phyloP scores from a whole-genome alignment of 306 rosid species.

The Corylus heterophylla region DNA sequence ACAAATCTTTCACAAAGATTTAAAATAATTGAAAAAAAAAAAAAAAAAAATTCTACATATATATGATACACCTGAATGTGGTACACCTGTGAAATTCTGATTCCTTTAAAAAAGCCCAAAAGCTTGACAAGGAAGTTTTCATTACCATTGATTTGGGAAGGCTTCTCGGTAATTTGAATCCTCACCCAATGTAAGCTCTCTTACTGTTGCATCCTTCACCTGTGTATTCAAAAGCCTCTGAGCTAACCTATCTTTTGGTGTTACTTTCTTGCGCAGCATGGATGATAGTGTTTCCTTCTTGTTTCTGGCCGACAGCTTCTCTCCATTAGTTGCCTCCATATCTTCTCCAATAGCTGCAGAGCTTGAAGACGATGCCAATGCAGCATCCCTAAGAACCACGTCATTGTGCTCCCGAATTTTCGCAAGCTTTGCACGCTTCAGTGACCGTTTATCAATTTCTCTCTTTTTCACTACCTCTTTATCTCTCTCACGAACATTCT shows the following conservation, averaged over 20 bases:
- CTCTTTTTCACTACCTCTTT: slow-evolving; percentile 48
- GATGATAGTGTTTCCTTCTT: slow-evolving; percentile 70
- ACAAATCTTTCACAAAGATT: slow-evolving; percentile 3
- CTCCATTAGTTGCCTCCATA: slow-evolving; percentile 24
- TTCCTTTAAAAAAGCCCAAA: slow-evolving; percentile 12
- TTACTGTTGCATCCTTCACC: slow-evolving; percentile 47
- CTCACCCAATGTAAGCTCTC: slow-evolving; percentile 43
- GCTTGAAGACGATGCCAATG: slow-evolving; percentile 73
- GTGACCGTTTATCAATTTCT: slow-evolving; percentile 48
- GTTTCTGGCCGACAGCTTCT: slow-evolving; percentile 36
- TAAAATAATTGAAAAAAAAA: background rate
- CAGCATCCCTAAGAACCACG: slow-evolving; percentile 70
- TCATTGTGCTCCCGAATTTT: slow-evolving; percentile 89
- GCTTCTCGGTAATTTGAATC: slow-evolving; percentile 70
- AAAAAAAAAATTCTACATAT: background rate
- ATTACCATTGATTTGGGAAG: slow-evolving; percentile 77
- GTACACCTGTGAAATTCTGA: background rate
- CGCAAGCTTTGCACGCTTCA: slow-evolving; percentile 83
- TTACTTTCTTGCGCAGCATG: slow-evolving; percentile 77
- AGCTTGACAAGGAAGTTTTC: slow-evolving; percentile 9
- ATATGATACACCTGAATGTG: background rate
- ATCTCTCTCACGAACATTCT: slow-evolving; percentile 73
- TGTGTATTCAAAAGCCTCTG: slow-evolving; percentile 55
- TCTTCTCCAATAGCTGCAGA: slow-evolving; percentile 63
- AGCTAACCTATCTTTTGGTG: slow-evolving; percentile 71